Conservation (phyloP, 768 basidiomycete species). For the Exidia glandulosa region DNA sequence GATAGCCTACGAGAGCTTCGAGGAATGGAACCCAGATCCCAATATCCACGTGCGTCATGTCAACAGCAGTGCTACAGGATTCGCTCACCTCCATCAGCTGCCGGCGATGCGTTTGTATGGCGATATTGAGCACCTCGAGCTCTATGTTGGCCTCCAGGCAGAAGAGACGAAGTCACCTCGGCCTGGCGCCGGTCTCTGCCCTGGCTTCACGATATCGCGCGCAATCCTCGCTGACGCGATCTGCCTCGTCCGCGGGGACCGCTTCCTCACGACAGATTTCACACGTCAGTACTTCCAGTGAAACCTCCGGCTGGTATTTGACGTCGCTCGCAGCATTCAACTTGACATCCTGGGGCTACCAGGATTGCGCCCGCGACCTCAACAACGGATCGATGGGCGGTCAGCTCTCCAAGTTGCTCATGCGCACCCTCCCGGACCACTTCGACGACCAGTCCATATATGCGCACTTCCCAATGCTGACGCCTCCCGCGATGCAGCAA, state of each 20-base stretch:
- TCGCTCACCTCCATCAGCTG: conserved; percentile 10
- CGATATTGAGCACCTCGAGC: conserved; percentile 62
- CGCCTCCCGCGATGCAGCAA: conserved; percentile 54
- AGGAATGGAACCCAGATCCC: conserved; percentile 71
- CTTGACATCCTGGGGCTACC: conserved; percentile 74
- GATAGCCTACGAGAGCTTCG: conserved; percentile 55
- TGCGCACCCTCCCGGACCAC: conserved; percentile 62
- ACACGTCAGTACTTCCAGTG: conserved; percentile 28
- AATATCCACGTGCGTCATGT: conserved; percentile 36
- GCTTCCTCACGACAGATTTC: conserved; percentile 72
- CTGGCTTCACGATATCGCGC: conserved; percentile 78
- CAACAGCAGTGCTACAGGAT: not conserved
- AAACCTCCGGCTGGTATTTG: not conserved
- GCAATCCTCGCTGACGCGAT: conserved; percentile 82
- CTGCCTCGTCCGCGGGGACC: conserved; percentile 75
- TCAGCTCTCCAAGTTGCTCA: conserved; percentile 31
- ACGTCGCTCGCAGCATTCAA: conserved; percentile 34
- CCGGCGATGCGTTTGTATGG: conserved; percentile 67
- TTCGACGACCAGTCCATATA: conserved; percentile 61
- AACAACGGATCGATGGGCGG: conserved; percentile 48
- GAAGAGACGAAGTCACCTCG: conserved; percentile 50
- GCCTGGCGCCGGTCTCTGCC: conserved; percentile 76
- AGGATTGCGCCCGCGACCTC: conserved; percentile 68
- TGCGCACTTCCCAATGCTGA: conserved; percentile 85
- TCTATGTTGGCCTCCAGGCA: conserved; percentile 41